These are phyloP conservation scores for Chaetomiaceae sp. DNA, from an alignment of 2,329 filamentous ascomycete species.

Conservation along the genomic window DNA sequence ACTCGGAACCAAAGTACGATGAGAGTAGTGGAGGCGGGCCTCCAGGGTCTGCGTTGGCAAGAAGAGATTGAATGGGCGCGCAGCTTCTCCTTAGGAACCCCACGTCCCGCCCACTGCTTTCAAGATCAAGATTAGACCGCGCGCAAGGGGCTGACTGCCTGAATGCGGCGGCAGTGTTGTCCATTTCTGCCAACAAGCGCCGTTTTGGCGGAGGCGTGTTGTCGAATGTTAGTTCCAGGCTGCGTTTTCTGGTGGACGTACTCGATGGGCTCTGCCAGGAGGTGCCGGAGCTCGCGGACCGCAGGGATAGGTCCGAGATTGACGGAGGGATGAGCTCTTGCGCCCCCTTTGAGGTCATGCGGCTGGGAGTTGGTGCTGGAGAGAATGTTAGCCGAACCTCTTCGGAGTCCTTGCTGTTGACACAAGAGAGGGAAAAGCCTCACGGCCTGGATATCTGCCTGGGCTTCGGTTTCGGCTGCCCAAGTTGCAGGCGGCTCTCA, in stretches of 20 bases:
- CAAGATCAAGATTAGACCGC: neutral
- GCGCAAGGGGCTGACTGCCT: neutral
- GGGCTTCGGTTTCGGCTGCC: neutral
- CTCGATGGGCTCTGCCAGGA: neutral
- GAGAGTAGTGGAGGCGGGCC: neutral
- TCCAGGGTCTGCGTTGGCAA: neutral
- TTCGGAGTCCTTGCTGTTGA: neutral
- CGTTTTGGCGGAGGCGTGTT: neutral
- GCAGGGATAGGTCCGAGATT: neutral
- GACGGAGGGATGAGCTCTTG: neutral
- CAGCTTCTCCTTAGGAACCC: neutral
- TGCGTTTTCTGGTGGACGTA: constrained; percentile 6
- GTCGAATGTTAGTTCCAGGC: neutral
- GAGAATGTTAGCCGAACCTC: neutral
- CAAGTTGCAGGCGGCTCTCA: neutral
- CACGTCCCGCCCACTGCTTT: neutral
- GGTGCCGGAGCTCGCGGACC: neutral
- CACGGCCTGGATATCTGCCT: neutral
- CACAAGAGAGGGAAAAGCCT: neutral
- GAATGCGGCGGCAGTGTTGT: neutral
- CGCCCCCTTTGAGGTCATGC: neutral
- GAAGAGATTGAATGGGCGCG: neutral
- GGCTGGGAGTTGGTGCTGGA: neutral
- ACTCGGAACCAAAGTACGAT: neutral
- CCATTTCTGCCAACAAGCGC: neutral